Evolutionary conservation across 78 protist species (phyloP), one percentile per base, ranked within the genome.

Genomic region (Dictyostelium firmibasis): DNA sequence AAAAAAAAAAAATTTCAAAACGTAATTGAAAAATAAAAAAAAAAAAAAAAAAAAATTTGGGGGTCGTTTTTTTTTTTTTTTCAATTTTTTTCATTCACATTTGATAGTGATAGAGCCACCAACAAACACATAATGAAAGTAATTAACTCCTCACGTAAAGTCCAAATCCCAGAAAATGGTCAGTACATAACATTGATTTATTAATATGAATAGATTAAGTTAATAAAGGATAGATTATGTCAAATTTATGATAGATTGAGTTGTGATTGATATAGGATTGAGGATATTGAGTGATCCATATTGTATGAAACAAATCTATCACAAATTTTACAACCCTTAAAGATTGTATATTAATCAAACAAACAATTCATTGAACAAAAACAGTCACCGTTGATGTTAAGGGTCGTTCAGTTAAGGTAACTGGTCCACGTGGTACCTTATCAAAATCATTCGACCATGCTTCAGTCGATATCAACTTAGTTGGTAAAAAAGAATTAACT

Each of bases 341-440:
- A 0, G 14, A 64, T n/a, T 11, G 8, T 23, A 64, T 64, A 64
- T 64, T 64, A 64, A 64, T 64, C 7, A n/a, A 3, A 62, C 2
- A 1, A 20, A 3, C 20, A 4, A 1, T 16, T n/a, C 31, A n/a
- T n/a, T 20, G 11, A 62, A 8, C 41, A 70, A 29, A 41, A 41
- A 60, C 25, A 88, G 93, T 88, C 69, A 88, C 93, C 70, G 93
- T 88, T 43, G 83, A 77, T 20, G 86, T 88, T 31, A 88, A 88
- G 70, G 93, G 93, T 33, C 85, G 93, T 79, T 27, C 50, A 2
- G 93, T 88, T 29, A 77, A 82, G 47, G 99, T 99, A 50, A 97
- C 85, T 43, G 99, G 99, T 47, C 98, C 98, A 76, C 98, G 99
- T 50, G 99, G 99, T 36, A 84, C 95, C 81, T 96, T 99, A 64